These are phyloP conservation scores for Penicillium palitans DNA, from an alignment of 2,329 filamentous ascomycete genomes.

Conservation along the genomic window DNA sequence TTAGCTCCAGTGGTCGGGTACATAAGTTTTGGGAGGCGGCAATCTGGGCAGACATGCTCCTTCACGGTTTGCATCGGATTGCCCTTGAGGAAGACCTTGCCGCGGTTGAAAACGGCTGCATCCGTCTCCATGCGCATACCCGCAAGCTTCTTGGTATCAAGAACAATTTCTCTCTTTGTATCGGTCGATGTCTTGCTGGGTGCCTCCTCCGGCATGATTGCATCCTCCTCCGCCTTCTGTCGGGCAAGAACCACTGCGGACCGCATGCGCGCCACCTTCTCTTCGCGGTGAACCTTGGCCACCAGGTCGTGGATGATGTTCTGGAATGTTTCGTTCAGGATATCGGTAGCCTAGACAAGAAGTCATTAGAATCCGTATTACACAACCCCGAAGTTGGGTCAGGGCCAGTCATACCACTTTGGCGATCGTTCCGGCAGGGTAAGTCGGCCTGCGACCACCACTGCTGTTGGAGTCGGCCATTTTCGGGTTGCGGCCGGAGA, in stretches of 20 bases:
- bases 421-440: slow-evolving; percentile 41
- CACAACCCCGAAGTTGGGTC: neutral
- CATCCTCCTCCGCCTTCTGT: slow-evolving; percentile 47
- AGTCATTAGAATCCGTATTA: neutral
- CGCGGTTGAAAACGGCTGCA: slow-evolving; percentile 54
- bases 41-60: slow-evolving; percentile 61
- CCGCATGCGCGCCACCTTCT: slow-evolving; percentile 61
- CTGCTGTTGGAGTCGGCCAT: slow-evolving; percentile 37
- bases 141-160: slow-evolving; percentile 39
- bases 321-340: slow-evolving; percentile 59
- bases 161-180: slow-evolving; percentile 34
- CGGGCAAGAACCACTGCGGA: slow-evolving; percentile 48
- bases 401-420: slow-evolving; percentile 38
- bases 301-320: slow-evolving; percentile 63
- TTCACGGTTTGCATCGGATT: slow-evolving; percentile 60
- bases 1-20: slow-evolving; percentile 57
- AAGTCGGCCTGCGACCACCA: slow-evolving; percentile 28
- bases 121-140: slow-evolving; percentile 49
- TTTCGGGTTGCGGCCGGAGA: slow-evolving; percentile 22
- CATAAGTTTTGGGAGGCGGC: slow-evolving; percentile 59
- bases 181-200: slow-evolving; percentile 34
- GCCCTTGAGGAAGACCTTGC: slow-evolving; percentile 55
- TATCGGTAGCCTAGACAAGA: slow-evolving; percentile 30
- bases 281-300: slow-evolving; percentile 58
- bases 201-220: slow-evolving; percentile 32